These are phyloP conservation scores for Diphasiastrum complanatum DNA, from an alignment of 83 land plant genomes.

Conservation along the genomic window DNA sequence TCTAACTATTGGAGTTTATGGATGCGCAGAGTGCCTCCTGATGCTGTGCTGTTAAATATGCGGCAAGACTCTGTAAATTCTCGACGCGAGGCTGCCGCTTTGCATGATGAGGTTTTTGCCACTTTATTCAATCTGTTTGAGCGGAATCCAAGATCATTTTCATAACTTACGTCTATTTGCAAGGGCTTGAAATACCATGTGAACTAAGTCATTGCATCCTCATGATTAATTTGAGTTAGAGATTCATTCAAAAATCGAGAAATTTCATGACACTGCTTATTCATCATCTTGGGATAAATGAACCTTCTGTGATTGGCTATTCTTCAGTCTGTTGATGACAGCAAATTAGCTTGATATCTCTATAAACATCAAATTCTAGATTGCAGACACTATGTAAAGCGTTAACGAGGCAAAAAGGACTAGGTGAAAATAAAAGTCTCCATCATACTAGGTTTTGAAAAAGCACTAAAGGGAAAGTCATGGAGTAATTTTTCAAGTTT, in stretches of 20 bases:
- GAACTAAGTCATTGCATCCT: neutral
- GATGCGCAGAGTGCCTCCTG: neutral
- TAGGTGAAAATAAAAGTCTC: too few relatives aligned
- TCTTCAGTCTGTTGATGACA: too few relatives aligned
- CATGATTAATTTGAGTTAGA: neutral
- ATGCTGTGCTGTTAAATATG: neutral
- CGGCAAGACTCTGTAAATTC: slow-evolving; percentile 1
- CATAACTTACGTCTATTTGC: neutral
- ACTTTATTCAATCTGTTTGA: neutral
- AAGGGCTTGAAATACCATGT: neutral
- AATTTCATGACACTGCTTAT: neutral
- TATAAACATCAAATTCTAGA: too few relatives aligned
- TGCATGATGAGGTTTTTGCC: slow-evolving; percentile 26
- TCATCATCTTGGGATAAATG: neutral
- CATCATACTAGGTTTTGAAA: too few relatives aligned
- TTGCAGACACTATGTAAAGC: too few relatives aligned
- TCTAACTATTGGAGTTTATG: too few relatives aligned
- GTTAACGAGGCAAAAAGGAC: too few relatives aligned
- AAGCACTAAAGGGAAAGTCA: too few relatives aligned
- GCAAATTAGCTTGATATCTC: too few relatives aligned
- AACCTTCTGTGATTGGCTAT: too few relatives aligned
- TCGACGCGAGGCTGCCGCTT: slow-evolving; percentile 29
- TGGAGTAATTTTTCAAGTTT: too few relatives aligned
- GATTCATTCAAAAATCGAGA: neutral
- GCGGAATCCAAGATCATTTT: neutral